These are phyloP conservation scores for Umbilicaria muhlenbergii DNA, from an alignment of 495 filamentous ascomycete species.

Conservation along the genomic window DNA sequence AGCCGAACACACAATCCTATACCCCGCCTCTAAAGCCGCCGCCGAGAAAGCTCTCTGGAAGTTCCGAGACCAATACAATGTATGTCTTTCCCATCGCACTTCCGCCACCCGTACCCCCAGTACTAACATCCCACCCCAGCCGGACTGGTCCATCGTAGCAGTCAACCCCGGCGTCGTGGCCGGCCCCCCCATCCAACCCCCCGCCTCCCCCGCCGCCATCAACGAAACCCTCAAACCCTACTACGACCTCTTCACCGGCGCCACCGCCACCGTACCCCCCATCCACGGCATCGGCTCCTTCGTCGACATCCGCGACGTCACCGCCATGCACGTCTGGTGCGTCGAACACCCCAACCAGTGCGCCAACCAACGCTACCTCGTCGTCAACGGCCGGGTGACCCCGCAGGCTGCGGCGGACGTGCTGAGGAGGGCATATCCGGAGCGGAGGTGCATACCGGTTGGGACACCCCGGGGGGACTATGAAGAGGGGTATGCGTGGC, in stretches of 20 bases:
- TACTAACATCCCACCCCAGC: conserved; percentile 7
- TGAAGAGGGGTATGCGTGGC: conserved; percentile 4
- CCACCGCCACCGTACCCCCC: conserved; percentile 2
- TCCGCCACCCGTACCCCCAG: conserved; percentile 1
- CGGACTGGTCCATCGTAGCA: conserved; percentile 12
- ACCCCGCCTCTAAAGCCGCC: conserved; percentile 25
- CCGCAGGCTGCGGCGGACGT: conserved; percentile 25
- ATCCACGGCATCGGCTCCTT: conserved; percentile 12
- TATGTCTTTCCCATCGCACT: conserved; percentile 13
- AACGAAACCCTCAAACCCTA: conserved; percentile 9
- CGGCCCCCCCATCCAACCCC: conserved; percentile 17
- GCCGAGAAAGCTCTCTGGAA: conserved; percentile 21
- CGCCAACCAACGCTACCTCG: conserved; percentile 23
- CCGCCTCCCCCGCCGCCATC: conserved; percentile 8
- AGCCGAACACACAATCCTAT: conserved; percentile 9
- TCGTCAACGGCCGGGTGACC: conserved; percentile 11
- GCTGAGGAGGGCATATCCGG: conserved; percentile 20
- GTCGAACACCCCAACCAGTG: conserved; percentile 18
- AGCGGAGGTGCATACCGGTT: conserved; percentile 17
- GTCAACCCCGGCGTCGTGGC: conserved; percentile 16
- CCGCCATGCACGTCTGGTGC: conserved; percentile 20
- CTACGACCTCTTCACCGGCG: conserved; percentile 13
- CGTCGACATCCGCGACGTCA: conserved; percentile 32
- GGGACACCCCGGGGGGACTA: conserved; percentile 26
- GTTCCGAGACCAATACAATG: conserved; percentile 11